Conservation (phyloP, 1,284 basidiomycete genomes). For the Leccinum solheimii region DNA sequence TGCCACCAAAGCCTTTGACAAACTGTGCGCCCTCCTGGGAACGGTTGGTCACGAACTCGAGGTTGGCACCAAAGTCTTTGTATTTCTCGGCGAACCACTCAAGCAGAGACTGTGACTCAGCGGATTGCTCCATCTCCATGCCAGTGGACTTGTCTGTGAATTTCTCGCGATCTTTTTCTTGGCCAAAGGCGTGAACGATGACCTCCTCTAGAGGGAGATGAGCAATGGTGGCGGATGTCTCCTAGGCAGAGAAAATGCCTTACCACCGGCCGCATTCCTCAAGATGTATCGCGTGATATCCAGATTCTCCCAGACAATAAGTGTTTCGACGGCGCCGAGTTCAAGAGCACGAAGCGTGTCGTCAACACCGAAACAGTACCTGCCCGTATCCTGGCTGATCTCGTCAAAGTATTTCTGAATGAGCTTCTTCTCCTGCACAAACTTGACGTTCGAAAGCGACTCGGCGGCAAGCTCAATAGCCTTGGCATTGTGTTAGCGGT, state of each 20-base stretch:
- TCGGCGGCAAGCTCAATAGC: slow-evolving; percentile 97
- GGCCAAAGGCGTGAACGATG: slow-evolving; percentile 78
- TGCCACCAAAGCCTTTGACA: slow-evolving; percentile 98
- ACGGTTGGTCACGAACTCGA: slow-evolving; percentile 87
- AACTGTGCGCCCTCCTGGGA: slow-evolving; percentile 99
- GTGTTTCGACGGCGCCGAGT: slow-evolving; percentile 93
- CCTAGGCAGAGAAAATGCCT: slow-evolving; percentile 23
- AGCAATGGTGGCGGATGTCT: not conserved
- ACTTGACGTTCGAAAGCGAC: slow-evolving; percentile 97
- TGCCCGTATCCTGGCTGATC: slow-evolving; percentile 96
- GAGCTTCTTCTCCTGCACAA: slow-evolving; percentile 97
- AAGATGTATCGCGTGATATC: slow-evolving; percentile 85
- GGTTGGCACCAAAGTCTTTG: slow-evolving; percentile 93
- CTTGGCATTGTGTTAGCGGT: slow-evolving; percentile 42
- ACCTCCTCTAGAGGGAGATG: slow-evolving; percentile 64
- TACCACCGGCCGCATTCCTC: slow-evolving; percentile 88
- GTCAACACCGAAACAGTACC: slow-evolving; percentile 97
- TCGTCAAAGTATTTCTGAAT: slow-evolving; percentile 99
- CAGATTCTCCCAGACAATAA: slow-evolving; percentile 98
- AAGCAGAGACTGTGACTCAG: slow-evolving; percentile 81
- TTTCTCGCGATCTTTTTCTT: slow-evolving; percentile 89
- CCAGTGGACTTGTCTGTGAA: slow-evolving; percentile 96
- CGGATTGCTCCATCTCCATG: slow-evolving; percentile 89
- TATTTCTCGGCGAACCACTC: slow-evolving; percentile 99
- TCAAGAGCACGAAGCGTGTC: slow-evolving; percentile 98